Evolutionary conservation across 768 basidiomycete species (phyloP).

Genomic region (Hirschioporus abietinus): DNA sequence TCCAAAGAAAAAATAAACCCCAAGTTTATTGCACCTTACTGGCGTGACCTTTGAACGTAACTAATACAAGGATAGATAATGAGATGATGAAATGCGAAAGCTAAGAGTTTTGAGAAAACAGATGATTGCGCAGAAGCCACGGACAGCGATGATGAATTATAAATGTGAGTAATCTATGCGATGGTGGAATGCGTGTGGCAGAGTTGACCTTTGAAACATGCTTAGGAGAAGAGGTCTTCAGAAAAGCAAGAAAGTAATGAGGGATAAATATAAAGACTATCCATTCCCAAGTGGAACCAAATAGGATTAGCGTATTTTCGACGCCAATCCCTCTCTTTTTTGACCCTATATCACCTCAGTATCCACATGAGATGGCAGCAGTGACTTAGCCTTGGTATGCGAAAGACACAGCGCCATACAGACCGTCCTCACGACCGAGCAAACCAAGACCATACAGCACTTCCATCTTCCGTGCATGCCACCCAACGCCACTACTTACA

Average conservation of each 20-base stretch:
- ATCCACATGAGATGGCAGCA: background rate
- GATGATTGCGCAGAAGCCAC: background rate
- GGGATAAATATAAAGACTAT: background rate
- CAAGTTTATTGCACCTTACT: background rate
- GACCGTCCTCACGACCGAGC: constrained; percentile 86
- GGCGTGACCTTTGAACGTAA: background rate
- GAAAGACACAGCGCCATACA: constrained; percentile 92
- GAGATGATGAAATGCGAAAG: too few relatives aligned
- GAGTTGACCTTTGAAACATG: background rate
- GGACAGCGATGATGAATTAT: background rate
- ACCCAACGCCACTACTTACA: constrained; percentile 87
- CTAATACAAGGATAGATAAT: background rate
- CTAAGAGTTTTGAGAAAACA: background rate
- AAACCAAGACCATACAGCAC: constrained; percentile 87
- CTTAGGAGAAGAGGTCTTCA: background rate
- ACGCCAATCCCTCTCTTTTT: background rate
- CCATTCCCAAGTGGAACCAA: background rate
- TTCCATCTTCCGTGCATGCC: constrained; percentile 98
- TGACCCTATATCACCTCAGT: background rate
- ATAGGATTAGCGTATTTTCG: background rate
- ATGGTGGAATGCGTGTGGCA: background rate
- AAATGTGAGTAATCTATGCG: background rate
- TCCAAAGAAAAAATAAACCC: background rate
- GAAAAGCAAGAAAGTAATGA: background rate
- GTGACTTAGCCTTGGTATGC: constrained; percentile 76